Percentiles rank a stretch among this genome's conserved stretches.
Conservation (phyloP, 1,139 yeast species). For the Taiozyma sp. region DNA sequence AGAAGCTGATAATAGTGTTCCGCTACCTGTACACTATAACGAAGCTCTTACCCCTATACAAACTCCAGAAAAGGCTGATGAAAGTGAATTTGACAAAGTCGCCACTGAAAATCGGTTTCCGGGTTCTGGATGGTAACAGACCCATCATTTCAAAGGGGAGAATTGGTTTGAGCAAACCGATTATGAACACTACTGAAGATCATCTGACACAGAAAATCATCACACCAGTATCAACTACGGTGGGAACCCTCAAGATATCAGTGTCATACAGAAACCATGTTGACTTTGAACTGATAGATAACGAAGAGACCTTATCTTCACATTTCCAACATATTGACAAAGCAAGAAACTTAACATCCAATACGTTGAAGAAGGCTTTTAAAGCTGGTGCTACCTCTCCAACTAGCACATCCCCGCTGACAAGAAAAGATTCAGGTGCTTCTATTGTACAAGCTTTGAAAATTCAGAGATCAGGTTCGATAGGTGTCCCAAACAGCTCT, state of each 20-base stretch:
- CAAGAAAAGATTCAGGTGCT: slow-evolving; percentile 33
- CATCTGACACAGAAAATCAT: slow-evolving; percentile 59
- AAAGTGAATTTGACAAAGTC: slow-evolving; percentile 33
- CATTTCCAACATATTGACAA: slow-evolving; percentile 49
- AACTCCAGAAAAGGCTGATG: slow-evolving; percentile 38
- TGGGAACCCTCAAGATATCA: slow-evolving; percentile 67
- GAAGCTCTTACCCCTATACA: slow-evolving; percentile 68
- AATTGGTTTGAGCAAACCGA: slow-evolving; percentile 71
- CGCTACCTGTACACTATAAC: slow-evolving; percentile 66
- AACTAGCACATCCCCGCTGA: slow-evolving; percentile 16
- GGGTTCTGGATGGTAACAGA: slow-evolving; percentile 69
- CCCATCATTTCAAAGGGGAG: slow-evolving; percentile 80
- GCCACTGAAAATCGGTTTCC: slow-evolving; percentile 45
- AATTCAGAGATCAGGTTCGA: slow-evolving; percentile 27
- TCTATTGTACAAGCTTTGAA: slow-evolving; percentile 30
- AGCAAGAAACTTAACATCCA: slow-evolving; percentile 5
- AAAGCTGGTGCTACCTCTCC: slow-evolving; percentile 17
- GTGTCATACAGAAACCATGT: slow-evolving; percentile 75
- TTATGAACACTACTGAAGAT: slow-evolving; percentile 37
- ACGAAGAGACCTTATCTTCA: slow-evolving; percentile 55
- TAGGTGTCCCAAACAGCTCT: slow-evolving; percentile 14
- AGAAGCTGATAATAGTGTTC: slow-evolving; percentile 67
- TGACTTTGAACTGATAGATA: slow-evolving; percentile 61
- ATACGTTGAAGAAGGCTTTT: slow-evolving; percentile 15
- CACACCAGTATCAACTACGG: slow-evolving; percentile 64